Evolutionary conservation across 1,284 basidiomycete genomes (phyloP), one percentile per base, ranked within the genome.

Genomic region (Cronartium ribicola): DNA sequence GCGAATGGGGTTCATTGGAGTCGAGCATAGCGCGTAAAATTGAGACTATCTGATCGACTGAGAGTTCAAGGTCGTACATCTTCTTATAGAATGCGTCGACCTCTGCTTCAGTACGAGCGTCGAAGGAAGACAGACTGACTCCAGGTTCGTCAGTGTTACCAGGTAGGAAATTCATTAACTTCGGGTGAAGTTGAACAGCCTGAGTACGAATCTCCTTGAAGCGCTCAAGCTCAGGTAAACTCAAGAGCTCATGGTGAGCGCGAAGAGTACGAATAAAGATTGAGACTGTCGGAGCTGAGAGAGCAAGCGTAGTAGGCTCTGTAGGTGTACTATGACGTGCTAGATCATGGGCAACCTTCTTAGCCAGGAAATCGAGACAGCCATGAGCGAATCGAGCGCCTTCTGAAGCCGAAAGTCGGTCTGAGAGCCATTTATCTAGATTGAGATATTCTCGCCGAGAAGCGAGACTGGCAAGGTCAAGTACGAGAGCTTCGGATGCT

Each of bases 31-130:
- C 88, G 82, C 92, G 89, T 51, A 98, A 87, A 81, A 95, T 88
- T 22, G 86, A 83, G 76, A 98, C 90, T 77, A 98, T 92, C 77
- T 95, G 91, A 81, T 98, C 95, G 79, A 98, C 92, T 76, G 91
- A 88, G 75, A 94, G 90, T 75, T 83, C 83, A 74, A 93, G 90
- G 81, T 93, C 91, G 83, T 98, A 99, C 94, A 99, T 98, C 82
- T 93, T 89, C 81, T 94, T 93, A 85, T 96, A 98, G 82, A 96
- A 94, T 61, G 88, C 86, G 79, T 98, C 95, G 74, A 95, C 93
- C 83, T 98, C 94, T 14, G 87, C 85, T 81, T 96, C 94, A 71
- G 97, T 90, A 77, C 97, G 92, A 68, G 89, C 83, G 20, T 90
- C 85, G 83, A 98, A 98, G 71, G 85, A 89, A 80, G 94, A 88